Evolutionary conservation across 1,284 basidiomycete genomes (phyloP).

Genomic region (Cutaneotrichosporon arboriforme): DNA sequence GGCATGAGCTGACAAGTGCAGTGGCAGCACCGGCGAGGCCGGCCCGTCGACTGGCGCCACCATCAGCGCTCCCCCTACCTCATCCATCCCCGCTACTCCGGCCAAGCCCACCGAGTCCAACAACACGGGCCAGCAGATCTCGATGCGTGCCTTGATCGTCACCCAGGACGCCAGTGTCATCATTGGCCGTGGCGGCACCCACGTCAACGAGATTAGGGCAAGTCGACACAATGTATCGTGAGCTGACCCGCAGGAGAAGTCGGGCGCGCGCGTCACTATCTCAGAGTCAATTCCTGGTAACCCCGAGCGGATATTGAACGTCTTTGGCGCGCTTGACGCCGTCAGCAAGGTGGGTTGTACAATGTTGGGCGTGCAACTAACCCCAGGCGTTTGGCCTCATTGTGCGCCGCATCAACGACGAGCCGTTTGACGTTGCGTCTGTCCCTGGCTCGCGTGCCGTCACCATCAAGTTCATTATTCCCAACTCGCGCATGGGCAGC

Average conservation of each 20-base stretch:
- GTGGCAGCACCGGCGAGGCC: conserved; percentile 21
- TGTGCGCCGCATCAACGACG: conserved; percentile 97
- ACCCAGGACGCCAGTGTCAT: conserved; percentile 99
- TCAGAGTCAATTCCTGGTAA: conserved; percentile 96
- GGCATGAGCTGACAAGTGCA: not conserved
- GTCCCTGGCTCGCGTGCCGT: conserved; percentile 96
- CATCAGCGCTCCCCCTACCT: conserved; percentile 25
- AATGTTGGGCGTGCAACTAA: not conserved
- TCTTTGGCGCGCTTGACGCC: conserved; percentile 94
- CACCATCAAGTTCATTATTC: conserved; percentile 99
- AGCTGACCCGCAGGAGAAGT: conserved; percentile 62
- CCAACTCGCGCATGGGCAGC: conserved; percentile 98
- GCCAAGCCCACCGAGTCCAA: conserved; percentile 37
- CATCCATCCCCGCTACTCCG: conserved; percentile 30
- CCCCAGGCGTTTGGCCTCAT: conserved; percentile 93
- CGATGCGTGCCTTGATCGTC: conserved; percentile 94
- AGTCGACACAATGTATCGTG: conserved; percentile 4
- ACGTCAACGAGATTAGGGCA: conserved; percentile 92
- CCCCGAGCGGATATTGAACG: conserved; percentile 95
- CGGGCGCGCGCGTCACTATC: conserved; percentile 88
- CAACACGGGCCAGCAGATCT: conserved; percentile 54
- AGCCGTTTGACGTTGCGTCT: conserved; percentile 95
- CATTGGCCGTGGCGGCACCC: conserved; percentile 91
- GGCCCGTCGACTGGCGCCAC: conserved; percentile 25
- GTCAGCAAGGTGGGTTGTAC: conserved; percentile 76